Evolutionary conservation across 176 grass and related monocot genomes (phyloP).

Genomic region (Zizania latifolia): DNA sequence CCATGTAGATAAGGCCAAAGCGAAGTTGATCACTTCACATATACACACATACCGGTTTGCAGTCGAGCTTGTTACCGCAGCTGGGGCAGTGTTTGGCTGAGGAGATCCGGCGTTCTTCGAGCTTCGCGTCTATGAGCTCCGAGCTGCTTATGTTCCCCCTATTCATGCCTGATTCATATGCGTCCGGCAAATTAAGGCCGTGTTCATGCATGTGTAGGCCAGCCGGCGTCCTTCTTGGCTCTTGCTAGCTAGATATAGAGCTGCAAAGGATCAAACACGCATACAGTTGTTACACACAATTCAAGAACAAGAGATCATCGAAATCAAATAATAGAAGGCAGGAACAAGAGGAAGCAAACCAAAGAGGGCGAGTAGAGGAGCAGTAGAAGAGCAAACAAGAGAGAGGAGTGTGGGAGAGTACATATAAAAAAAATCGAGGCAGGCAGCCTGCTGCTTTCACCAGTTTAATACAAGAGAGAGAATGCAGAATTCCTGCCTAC

Average conservation of each 20-base stretch:
- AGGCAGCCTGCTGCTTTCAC: slow-evolving; percentile 58
- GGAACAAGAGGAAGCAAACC: slow-evolving; percentile 22
- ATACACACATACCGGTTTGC: slow-evolving; percentile 57
- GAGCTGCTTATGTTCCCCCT: slow-evolving; percentile 66
- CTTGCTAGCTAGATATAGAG: background rate
- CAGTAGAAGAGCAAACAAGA: slow-evolving; percentile 38
- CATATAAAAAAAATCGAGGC: slow-evolving; percentile 71
- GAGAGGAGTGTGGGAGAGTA: slow-evolving; percentile 43
- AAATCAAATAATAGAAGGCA: background rate
- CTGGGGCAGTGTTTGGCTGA: slow-evolving; percentile 71
- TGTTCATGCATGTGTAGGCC: slow-evolving; percentile 26
- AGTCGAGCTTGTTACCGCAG: slow-evolving; percentile 80
- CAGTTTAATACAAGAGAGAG: slow-evolving; percentile 50
- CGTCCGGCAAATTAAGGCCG: background rate
- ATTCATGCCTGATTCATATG: slow-evolving; percentile 51
- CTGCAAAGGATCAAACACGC: slow-evolving; percentile 32
- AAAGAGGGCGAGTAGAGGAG: slow-evolving; percentile 22
- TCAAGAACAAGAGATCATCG: slow-evolving; percentile 5
- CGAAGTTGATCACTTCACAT: slow-evolving; percentile 19
- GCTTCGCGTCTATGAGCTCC: slow-evolving; percentile 84
- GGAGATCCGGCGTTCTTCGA: slow-evolving; percentile 89
- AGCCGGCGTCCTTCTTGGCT: background rate
- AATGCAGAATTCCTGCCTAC: slow-evolving; percentile 69
- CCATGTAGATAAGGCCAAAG: slow-evolving; percentile 5
- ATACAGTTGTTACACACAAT: slow-evolving; percentile 10